phyloP scores from a whole-genome alignment of 371 early-diverging fungal species.

The Capillidium rhysosporum region DNA sequence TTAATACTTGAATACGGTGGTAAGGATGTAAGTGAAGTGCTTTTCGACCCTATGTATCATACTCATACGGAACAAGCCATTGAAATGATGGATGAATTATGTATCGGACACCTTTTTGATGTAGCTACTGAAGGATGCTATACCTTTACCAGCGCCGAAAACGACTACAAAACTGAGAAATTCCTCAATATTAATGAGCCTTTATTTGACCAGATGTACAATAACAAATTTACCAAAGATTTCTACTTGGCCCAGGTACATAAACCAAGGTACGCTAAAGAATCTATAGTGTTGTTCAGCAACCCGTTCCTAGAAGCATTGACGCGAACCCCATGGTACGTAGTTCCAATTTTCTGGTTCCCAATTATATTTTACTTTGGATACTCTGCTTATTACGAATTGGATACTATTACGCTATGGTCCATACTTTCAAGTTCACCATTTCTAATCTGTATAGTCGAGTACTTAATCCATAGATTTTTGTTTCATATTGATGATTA shows the following conservation, averaged over 20 bases:
- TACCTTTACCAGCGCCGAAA: slow-evolving; percentile 19
- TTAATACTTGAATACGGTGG: slow-evolving; percentile 55
- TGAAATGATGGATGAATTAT: slow-evolving; percentile 57
- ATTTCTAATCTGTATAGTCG: slow-evolving; percentile 56
- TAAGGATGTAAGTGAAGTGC: slow-evolving; percentile 37
- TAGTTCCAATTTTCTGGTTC: slow-evolving; percentile 73
- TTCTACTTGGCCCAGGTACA: slow-evolving; percentile 82
- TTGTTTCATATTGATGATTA: slow-evolving; percentile 76
- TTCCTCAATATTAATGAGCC: slow-evolving; percentile 71
- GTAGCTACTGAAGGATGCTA: slow-evolving; percentile 19
- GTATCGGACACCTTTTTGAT: slow-evolving; percentile 32
- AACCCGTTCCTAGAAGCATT: slow-evolving; percentile 51
- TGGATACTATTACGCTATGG: slow-evolving; percentile 8
- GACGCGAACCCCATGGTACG: slow-evolving; percentile 78
- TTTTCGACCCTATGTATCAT: slow-evolving; percentile 58
- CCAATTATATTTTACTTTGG: slow-evolving; percentile 20
- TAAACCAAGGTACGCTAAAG: slow-evolving; percentile 56
- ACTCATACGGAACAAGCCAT: slow-evolving; percentile 66
- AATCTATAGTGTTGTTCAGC: slow-evolving; percentile 64
- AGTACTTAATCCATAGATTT: slow-evolving; percentile 79
- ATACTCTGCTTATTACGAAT: slow-evolving; percentile 6
- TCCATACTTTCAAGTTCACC: slow-evolving; percentile 7
- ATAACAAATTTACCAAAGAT: slow-evolving; percentile 40
- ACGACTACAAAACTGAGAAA: slow-evolving; percentile 28
- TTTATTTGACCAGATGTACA: slow-evolving; percentile 61